Evolutionary conservation across 2,329 filamentous ascomycete species (phyloP), one percentile per base, ranked within the genome.

Genomic region (Thelonectria blattea): DNA sequence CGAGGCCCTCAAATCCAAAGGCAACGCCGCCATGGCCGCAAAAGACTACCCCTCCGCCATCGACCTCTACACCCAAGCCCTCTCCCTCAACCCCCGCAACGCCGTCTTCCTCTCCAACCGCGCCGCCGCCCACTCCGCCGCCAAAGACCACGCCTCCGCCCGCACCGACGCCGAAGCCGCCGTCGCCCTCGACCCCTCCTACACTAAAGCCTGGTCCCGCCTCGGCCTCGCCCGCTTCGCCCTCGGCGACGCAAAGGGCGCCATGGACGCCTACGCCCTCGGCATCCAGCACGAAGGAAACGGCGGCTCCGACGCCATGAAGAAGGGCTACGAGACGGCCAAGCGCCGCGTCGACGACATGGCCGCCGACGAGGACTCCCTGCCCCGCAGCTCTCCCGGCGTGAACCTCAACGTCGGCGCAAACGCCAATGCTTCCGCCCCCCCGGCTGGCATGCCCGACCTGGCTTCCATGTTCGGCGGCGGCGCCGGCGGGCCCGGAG

Each of bases 31-130:
- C 61, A 98, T 99, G 93, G 90, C 92, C 59, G 87, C 90, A 76
- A 97, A 97, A 81, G 92, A 98, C 78, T 97, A 97, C 81, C 72
- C 83, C 47, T 73, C 81, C 43, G 95, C 95, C 63, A 92, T 98
- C 74, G 88, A 92, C 69, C 83, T 91, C 68, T 99, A 99, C 84
- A 92, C 91, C 24, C 85, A 94, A 77, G 95, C 95, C 4, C 87
- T 99, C 24, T 84, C 86, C 57, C 82, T 97, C 54, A 80, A 91
- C 68, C 92, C 95, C 2, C 82, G 86, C 67, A 98, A 99, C 80
- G 91, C 93, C 41, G 95, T 99, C 78, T 99, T 95, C 84, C 90
- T 99, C 42, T 97, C 92, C 65, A 99, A 99, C 86, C 92, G 95
- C 68, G 95, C 95, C 11, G 95, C 95, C 48, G 95, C 95, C 6